Evolutionary conservation across 164 flowering plant species (phyloP).

Genomic region (Warburgia ugandensis): DNA sequence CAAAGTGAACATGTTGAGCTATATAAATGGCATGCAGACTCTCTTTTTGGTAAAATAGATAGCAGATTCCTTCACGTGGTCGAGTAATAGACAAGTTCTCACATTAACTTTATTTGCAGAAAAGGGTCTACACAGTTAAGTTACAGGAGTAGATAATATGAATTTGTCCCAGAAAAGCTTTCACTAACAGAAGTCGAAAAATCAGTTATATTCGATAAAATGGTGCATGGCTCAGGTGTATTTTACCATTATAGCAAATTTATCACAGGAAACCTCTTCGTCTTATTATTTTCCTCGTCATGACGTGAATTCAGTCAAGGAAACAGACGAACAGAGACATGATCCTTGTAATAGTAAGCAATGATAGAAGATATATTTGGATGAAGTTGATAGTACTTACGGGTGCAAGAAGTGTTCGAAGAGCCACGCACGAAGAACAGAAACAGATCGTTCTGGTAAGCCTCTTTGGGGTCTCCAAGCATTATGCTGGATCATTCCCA

Average conservation of each 20-base stretch:
- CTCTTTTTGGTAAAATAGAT: too few species aligned
- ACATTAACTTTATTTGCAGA: too few species aligned
- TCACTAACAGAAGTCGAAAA: too few species aligned
- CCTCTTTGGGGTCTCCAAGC: constrained; percentile 99
- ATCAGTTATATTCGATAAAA: not conserved
- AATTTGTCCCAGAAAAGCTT: too few species aligned
- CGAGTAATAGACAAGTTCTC: too few species aligned
- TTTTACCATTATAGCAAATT: not conserved
- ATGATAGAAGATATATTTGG: too few species aligned
- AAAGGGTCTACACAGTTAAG: too few species aligned
- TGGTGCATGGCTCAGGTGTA: not conserved
- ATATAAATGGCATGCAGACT: too few species aligned
- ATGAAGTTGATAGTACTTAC: constrained; percentile 30
- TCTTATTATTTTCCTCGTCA: not conserved
- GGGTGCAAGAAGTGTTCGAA: constrained; percentile 98
- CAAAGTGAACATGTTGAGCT: too few species aligned
- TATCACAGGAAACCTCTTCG: not conserved
- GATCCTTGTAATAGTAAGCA: too few species aligned
- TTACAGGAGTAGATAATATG: too few species aligned
- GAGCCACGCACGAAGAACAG: constrained; percentile 98
- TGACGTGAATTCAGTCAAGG: not conserved
- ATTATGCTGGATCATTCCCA: constrained; percentile 94
- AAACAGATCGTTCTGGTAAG: constrained; percentile 88
- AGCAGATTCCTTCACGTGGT: too few species aligned
- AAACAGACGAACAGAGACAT: not conserved